These are phyloP conservation scores for Eruca vesicaria DNA, from an alignment of 441 rosid species.

Conservation along the genomic window DNA sequence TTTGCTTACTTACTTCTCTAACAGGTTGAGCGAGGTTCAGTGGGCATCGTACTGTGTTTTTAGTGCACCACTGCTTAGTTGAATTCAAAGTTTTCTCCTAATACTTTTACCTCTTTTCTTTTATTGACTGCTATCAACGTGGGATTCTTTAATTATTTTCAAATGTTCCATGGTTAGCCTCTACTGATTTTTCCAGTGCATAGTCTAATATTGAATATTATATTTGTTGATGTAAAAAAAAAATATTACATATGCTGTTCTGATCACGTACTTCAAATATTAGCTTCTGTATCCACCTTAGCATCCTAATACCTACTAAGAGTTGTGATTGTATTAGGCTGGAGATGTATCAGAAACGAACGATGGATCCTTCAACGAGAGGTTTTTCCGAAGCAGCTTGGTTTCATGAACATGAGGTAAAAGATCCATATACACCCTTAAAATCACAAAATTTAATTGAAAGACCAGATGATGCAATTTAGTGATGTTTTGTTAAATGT, in stretches of 20 bases:
- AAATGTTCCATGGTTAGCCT: not conserved
- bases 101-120: not conserved
- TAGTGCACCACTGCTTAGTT: too few species aligned
- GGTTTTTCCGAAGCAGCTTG: too few species aligned
- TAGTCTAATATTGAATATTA: conserved; percentile 7
- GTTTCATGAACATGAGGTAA: too few species aligned
- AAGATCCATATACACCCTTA: too few species aligned
- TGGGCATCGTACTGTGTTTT: not conserved
- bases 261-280: conserved; percentile 87
- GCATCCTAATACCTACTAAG: not conserved
- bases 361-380: too few species aligned
- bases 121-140: not conserved
- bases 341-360: too few species aligned
- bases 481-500: too few species aligned
- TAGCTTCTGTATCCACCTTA: not conserved
- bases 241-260: conserved; percentile 52
- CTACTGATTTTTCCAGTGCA: not conserved
- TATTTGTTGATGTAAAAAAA: conserved; percentile 20
- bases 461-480: too few species aligned
- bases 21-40: not conserved
- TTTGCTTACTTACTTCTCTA: not conserved
- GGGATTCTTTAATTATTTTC: not conserved
- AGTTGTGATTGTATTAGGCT: not conserved
- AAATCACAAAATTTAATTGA: too few species aligned
- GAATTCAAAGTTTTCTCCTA: not conserved